phyloP scores from a whole-genome alignment of 1,284 basidiomycete genomes.

The Malassezia caprae region DNA sequence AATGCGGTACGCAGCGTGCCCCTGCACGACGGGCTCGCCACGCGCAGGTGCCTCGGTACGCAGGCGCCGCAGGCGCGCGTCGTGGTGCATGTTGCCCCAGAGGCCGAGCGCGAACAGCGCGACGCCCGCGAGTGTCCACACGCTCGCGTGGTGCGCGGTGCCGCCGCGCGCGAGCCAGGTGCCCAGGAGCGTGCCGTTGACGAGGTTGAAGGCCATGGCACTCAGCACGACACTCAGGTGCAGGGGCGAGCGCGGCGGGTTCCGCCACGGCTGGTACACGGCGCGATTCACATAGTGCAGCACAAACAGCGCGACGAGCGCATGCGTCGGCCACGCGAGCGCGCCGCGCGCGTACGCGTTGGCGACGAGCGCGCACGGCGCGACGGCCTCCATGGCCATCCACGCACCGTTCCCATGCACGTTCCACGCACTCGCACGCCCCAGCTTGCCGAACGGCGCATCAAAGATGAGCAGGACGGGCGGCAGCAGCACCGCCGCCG shows the following conservation, averaged over 20 bases:
- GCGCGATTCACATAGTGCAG: slow-evolving; percentile 76
- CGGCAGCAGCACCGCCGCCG: slow-evolving; percentile 6
- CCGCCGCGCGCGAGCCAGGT: slow-evolving; percentile 50
- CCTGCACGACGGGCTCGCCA: background rate
- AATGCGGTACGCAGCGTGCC: slow-evolving; percentile 60
- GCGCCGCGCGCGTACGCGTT: background rate
- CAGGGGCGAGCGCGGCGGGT: slow-evolving; percentile 66
- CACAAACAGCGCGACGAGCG: slow-evolving; percentile 55
- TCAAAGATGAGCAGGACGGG: slow-evolving; percentile 1
- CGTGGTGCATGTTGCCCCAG: slow-evolving; percentile 70
- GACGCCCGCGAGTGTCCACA: background rate
- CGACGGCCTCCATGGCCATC: slow-evolving; percentile 17
- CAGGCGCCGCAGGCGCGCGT: slow-evolving; percentile 65
- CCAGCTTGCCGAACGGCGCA: slow-evolving; percentile 18
- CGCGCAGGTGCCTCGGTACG: slow-evolving; percentile 40
- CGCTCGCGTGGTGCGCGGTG: background rate
- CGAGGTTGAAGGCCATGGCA: slow-evolving; percentile 60
- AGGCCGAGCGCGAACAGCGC: slow-evolving; percentile 54
- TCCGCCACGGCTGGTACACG: slow-evolving; percentile 67
- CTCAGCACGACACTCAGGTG: slow-evolving; percentile 60
- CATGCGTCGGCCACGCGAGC: background rate
- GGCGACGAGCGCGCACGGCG: background rate
- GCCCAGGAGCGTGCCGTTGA: slow-evolving; percentile 65
- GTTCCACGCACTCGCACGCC: slow-evolving; percentile 4
- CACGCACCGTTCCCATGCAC: slow-evolving; percentile 14